A percentile compares a stretch with the other conserved stretches of the same genome.
phyloP scores from a whole-genome alignment of 2,329 filamentous ascomycete genomes.

The Ceratocystis lukuohia region DNA sequence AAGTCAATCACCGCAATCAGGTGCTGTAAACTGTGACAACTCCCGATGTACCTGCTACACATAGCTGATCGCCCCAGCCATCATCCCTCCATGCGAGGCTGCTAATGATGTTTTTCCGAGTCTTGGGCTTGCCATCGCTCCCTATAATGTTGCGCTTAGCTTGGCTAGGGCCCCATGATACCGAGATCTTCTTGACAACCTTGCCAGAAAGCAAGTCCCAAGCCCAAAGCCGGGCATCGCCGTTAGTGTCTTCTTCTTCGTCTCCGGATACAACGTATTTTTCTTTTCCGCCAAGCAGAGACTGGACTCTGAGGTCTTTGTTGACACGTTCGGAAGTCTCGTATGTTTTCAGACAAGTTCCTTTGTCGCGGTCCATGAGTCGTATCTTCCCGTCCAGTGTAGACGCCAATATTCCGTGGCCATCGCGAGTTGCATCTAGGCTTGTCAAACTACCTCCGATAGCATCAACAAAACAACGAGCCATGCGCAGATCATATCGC shows the following conservation, averaged over 20 bases:
- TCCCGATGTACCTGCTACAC: constrained; percentile 51
- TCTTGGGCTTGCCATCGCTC: constrained; percentile 46
- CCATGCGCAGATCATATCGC: constrained; percentile 70
- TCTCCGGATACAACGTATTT: constrained; percentile 68
- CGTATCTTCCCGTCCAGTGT: constrained; percentile 63
- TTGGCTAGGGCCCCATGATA: constrained; percentile 43
- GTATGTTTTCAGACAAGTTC: constrained; percentile 61
- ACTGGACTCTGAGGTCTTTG: constrained; percentile 59
- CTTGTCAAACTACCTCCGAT: constrained; percentile 62
- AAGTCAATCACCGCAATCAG: background rate
- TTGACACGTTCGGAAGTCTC: constrained; percentile 46
- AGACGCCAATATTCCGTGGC: constrained; percentile 59
- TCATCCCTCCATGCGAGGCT: constrained; percentile 50
- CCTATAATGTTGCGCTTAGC: constrained; percentile 41
- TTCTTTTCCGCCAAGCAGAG: constrained; percentile 61
- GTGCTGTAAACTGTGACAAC: constrained; percentile 49
- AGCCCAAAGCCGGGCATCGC: constrained; percentile 49
- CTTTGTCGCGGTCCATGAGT: constrained; percentile 66
- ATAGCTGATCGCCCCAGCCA: constrained; percentile 51
- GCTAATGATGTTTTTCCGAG: constrained; percentile 45
- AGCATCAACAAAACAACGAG: constrained; percentile 55
- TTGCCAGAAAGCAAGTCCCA: constrained; percentile 77
- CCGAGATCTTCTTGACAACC: constrained; percentile 46
- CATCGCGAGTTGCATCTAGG: constrained; percentile 56
- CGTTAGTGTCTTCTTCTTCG: constrained; percentile 37